Evolutionary conservation across 2,329 filamentous ascomycete species (phyloP), one percentile per base, ranked within the genome.

Genomic region (Penicillium sp.): DNA sequence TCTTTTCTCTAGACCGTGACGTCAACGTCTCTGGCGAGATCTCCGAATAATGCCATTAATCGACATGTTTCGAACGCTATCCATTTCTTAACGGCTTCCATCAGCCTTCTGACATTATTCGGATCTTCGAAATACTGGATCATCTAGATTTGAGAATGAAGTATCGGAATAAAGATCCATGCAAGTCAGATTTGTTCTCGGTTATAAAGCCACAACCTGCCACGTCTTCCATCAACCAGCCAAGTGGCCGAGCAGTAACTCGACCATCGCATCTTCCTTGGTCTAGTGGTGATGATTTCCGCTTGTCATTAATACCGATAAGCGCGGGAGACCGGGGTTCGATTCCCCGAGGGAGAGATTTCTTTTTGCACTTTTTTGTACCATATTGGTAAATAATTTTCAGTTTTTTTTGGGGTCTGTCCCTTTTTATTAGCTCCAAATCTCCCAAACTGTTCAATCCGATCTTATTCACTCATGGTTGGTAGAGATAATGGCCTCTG

Each of bases 251-350:
- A 66, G 64, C 56, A 55, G 64, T 61, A 66, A 66, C 62, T 64
- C 57, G 47, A 25, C 54, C 43, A 61, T 33, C 35, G 13, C 42
- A 63, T 66, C 64, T 66, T 66, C 64, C 64, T 66, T 68, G 66
- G 66, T 68, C 66, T 68, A 68, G 66, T 67, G 66, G 66, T 68
- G 58, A 65, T 69, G 64, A 65, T 67, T 68, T 69, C 67, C 67
- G 66, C 65, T 69, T 69, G 65, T 69, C 65, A 66, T 62, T 50
- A 60, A 65, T 17, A 61, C 59, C 54, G 62, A 64, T 62, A 68
- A 66, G 65, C 68, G 67, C 69, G 69, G 69, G 69, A 70, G 69
- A 71, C 69, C 69, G 67, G 69, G 69, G 69, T 71, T 71, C 69
- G 67, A 71, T 70, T 71, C 66, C 68, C 68, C 68, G 67, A 70